Evolutionary conservation across 345 rosid species (phyloP).

Genomic region (Eucalyptus camaldulensis): DNA sequence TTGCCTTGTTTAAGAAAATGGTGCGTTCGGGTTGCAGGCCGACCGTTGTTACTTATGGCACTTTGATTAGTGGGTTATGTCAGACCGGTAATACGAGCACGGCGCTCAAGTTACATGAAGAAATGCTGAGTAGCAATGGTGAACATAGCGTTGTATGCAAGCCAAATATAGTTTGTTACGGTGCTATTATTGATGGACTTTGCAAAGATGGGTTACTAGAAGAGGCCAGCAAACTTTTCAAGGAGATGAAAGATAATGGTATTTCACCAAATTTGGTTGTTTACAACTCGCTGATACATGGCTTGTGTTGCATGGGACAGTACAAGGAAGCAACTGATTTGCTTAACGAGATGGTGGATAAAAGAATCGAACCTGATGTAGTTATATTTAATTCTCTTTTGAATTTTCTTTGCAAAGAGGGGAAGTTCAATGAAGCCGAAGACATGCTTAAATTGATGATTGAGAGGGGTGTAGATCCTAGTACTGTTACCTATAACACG

Average conservation of each 20-base stretch:
- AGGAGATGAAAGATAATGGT: slow-evolving; percentile 8
- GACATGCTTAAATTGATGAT: not conserved
- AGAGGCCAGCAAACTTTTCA: slow-evolving; percentile 15
- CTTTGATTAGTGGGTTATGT: slow-evolving; percentile 10
- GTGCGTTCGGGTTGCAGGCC: not conserved
- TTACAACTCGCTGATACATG: slow-evolving; percentile 1
- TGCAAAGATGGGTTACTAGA: slow-evolving; percentile 6
- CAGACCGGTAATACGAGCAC: not conserved
- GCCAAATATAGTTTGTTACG: slow-evolving; percentile 3
- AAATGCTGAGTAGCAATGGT: not conserved
- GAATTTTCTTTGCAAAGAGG: not conserved
- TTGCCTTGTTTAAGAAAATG: slow-evolving; percentile 7
- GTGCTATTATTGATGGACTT: slow-evolving; percentile 12
- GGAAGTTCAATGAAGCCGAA: slow-evolving; percentile 5
- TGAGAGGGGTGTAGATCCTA: not conserved
- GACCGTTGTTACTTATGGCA: not conserved
- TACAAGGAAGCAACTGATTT: slow-evolving; percentile 1
- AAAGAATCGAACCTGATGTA: not conserved
- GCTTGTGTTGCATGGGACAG: slow-evolving; percentile 3
- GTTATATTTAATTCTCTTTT: not conserved
- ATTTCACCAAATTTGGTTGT: slow-evolving; percentile 7
- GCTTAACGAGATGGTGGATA: slow-evolving; percentile 7
- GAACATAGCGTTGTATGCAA: not conserved
- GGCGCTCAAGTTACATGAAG: slow-evolving; percentile 7
- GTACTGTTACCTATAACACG: not conserved